Evolutionary conservation across 2,329 filamentous ascomycete genomes (phyloP), one percentile per base, ranked within the genome.

Genomic region (Pseudogymnoascus sp.): DNA sequence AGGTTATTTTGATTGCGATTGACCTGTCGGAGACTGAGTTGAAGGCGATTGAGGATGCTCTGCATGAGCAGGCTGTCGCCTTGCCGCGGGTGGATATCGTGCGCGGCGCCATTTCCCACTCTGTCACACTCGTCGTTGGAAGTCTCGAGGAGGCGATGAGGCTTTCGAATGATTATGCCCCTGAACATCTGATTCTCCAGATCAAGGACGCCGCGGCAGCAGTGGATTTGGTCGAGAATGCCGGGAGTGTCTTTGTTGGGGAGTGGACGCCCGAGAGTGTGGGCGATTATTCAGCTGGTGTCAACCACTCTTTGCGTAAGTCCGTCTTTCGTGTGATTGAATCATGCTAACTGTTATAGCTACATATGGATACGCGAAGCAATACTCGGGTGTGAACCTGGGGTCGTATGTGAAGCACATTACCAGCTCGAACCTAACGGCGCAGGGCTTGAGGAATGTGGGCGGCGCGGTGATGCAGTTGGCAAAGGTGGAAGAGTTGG

Each of bases 351-450:
- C 18, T 60, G 40, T 61, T 60, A 27, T 68, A 96, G 92, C 94
- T 60, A 99, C 94, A 0, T 99, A 97, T 72, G 94, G 94, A 40
- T 99, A 96, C 71, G 94, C 94, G 58, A 96, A 96, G 78, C 94
- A 99, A 75, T 99, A 99, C 79, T 97, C 92, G 5, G 94, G 94
- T 60, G 94, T 99, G 72, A 99, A 96, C 75, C 83, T 99, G 5
- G 91, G 85, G 33, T 97, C 93, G 2, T 99, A 97, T 77, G 84
- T 96, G 74, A 99, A 99, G 79, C 92, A 97, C 80, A 97, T 99
- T 71, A 99, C 94, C 37, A 94, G 90, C 77, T 91, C 92, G 0
- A 90, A 96, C 74, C 81, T 99, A 65, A 96, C 91, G 1, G 84
- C 87, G 15, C 83, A 96, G 70, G 94, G 94, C 21, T 79, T 99